A percentile compares a stretch with the other conserved stretches of the same genome.
These are phyloP conservation scores for Hypericum perforatum DNA, from an alignment of 345 rosid genomes.

Conservation along the genomic window DNA sequence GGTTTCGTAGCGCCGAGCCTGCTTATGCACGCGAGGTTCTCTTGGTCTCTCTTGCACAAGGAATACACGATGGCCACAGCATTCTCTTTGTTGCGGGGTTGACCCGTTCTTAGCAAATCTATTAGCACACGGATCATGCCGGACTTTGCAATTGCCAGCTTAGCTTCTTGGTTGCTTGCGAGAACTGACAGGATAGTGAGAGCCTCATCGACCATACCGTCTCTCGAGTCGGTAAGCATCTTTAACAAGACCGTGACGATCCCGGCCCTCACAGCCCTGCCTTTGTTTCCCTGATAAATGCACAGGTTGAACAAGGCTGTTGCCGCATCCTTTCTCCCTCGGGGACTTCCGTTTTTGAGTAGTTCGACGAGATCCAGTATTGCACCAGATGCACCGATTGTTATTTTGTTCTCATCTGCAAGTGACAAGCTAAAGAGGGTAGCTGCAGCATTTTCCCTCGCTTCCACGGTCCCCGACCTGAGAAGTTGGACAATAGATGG, in stretches of 20 bases:
- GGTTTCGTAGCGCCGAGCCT: too few species aligned
- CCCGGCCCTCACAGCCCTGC: background rate
- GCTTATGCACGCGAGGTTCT: background rate
- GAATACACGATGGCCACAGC: background rate
- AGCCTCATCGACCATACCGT: background rate
- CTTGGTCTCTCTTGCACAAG: background rate
- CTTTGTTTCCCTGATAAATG: constrained; percentile 1
- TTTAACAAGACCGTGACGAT: background rate
- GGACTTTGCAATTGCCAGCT: too few species aligned
- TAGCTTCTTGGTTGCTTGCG: background rate
- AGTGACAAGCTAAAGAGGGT: constrained; percentile 70
- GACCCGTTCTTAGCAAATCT: background rate
- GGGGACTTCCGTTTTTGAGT: background rate
- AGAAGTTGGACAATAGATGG: constrained; percentile 80
- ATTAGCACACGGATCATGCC: background rate
- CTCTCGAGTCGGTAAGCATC: background rate
- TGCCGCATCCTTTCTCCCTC: constrained; percentile 1
- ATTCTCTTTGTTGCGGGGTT: background rate
- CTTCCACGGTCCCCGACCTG: constrained; percentile 76
- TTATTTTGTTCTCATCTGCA: background rate
- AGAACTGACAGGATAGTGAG: background rate
- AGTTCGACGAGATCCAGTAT: background rate
- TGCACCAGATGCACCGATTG: background rate
- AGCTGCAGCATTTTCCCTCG: constrained; percentile 89
- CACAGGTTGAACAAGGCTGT: constrained; percentile 1